A percentile compares a stretch with the other conserved stretches of the same genome.
Evolutionary conservation across 1,139 yeast species (phyloP).

Genomic region (Sugiyamaella sp.): DNA sequence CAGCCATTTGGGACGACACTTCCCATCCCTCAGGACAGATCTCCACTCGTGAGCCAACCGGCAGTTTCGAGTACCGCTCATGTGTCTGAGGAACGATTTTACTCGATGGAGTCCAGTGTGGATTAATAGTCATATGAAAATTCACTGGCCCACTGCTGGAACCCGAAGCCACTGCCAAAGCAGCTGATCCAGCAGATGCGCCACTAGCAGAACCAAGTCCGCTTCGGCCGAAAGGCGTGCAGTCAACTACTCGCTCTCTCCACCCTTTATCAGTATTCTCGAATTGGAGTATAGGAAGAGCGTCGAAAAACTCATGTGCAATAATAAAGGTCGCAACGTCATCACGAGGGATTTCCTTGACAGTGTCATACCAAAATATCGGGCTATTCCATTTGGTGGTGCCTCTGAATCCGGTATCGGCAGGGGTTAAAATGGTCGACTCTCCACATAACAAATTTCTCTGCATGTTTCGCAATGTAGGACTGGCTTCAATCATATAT

Average conservation of each 20-base stretch:
- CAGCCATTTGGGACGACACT: slow-evolving; percentile 41
- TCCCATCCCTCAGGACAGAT: slow-evolving; percentile 75
- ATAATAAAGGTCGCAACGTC: slow-evolving; percentile 61
- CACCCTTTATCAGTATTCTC: slow-evolving; percentile 58
- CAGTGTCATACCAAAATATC: slow-evolving; percentile 72
- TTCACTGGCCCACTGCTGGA: slow-evolving; percentile 36
- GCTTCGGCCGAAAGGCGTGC: slow-evolving; percentile 33
- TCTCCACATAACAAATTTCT: slow-evolving; percentile 53
- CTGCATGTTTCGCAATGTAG: slow-evolving; percentile 63
- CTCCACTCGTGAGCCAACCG: slow-evolving; percentile 64
- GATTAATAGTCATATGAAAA: slow-evolving; percentile 63
- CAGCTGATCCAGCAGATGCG: slow-evolving; percentile 27
- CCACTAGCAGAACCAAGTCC: slow-evolving; percentile 31
- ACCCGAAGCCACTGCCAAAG: slow-evolving; percentile 10
- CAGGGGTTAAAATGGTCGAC: slow-evolving; percentile 30
- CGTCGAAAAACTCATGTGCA: slow-evolving; percentile 90
- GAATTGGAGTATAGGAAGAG: slow-evolving; percentile 77
- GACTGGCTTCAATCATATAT: slow-evolving; percentile 72
- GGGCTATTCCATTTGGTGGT: slow-evolving; percentile 57
- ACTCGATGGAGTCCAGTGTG: slow-evolving; percentile 66
- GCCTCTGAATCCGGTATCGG: slow-evolving; percentile 47
- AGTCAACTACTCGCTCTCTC: slow-evolving; percentile 75
- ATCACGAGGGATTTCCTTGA: slow-evolving; percentile 53
- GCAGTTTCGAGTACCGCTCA: slow-evolving; percentile 56
- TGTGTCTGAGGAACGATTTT: slow-evolving; percentile 56